Conservation (phyloP, 768 basidiomycete genomes). For the Phaeolepiota aurea region DNA sequence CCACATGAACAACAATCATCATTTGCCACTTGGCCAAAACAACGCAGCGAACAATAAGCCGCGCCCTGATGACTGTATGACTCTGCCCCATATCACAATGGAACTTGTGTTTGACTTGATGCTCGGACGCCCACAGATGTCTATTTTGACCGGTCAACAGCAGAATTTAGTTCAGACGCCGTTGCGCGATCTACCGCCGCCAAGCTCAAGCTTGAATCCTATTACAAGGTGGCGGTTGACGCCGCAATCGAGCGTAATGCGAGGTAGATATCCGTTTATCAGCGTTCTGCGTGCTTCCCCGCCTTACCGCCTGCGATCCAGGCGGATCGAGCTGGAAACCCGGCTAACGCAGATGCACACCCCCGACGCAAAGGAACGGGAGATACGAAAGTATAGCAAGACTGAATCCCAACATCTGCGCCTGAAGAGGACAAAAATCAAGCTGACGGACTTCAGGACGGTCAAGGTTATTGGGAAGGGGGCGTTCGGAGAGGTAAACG, state of each 20-base stretch:
- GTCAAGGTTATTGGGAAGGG: slow-evolving; percentile 99
- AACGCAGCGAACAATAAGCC: slow-evolving; percentile 19
- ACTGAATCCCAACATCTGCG: slow-evolving; percentile 86
- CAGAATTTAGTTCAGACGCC: slow-evolving; percentile 77
- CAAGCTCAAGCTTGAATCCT: slow-evolving; percentile 94
- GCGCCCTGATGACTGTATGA: slow-evolving; percentile 38
- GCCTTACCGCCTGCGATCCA: slow-evolving; percentile 18
- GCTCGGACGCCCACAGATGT: slow-evolving; percentile 55
- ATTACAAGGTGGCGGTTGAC: slow-evolving; percentile 97
- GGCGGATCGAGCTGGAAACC: slow-evolving; percentile 86
- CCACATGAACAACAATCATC: slow-evolving; percentile 21
- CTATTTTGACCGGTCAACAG: slow-evolving; percentile 86
- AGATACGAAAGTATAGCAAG: slow-evolving; percentile 79
- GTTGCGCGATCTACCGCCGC: slow-evolving; percentile 87
- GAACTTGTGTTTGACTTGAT: slow-evolving; percentile 3
- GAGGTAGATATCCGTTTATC: slow-evolving; percentile 40
- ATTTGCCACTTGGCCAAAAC: slow-evolving; percentile 26
- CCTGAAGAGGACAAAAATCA: slow-evolving; percentile 89
- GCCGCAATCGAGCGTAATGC: slow-evolving; percentile 93
- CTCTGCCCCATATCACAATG: slow-evolving; percentile 4
- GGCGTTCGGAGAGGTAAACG: slow-evolving; percentile 87
- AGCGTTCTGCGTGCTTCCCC: slow-evolving; percentile 4
- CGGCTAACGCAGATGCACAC: slow-evolving; percentile 69
- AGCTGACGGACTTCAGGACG: slow-evolving; percentile 87
- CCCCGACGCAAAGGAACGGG: slow-evolving; percentile 80